phyloP scores from a whole-genome alignment of 192 early-diverging fungal genomes.

The Rhizoclosmatium sp. region DNA sequence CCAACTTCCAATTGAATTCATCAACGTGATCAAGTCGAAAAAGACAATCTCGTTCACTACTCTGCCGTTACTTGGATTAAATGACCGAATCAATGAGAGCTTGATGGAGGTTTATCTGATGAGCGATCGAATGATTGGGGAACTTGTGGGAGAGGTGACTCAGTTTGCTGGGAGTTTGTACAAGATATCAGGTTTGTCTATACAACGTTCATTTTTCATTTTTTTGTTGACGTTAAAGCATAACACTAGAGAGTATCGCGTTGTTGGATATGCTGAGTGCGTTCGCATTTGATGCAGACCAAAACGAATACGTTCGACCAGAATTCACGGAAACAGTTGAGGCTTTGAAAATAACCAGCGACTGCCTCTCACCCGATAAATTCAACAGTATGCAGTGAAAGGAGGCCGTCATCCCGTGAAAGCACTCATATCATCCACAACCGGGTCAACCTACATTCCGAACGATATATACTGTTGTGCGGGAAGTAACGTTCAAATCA shows the following conservation, averaged over 20 bases:
- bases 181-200: conserved; percentile 65
- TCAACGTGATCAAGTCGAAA: conserved; percentile 75
- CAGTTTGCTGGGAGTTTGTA: conserved; percentile 70
- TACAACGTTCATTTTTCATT: not conserved
- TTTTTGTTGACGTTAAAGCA: not conserved
- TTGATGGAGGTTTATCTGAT: conserved; percentile 73
- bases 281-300: conserved; percentile 63
- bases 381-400: conserved; percentile 70
- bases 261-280: conserved; percentile 80
- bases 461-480: conserved; percentile 74
- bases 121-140: conserved; percentile 54
- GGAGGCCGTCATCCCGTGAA: conserved; percentile 79
- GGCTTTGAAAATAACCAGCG: not conserved
- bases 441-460: conserved; percentile 63
- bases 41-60: conserved; percentile 75
- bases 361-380: not conserved
- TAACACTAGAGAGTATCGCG: conserved; percentile 59
- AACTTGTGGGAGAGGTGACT: conserved; percentile 63
- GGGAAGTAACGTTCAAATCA: conserved; percentile 71
- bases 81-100: conserved; percentile 82
- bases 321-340: conserved; percentile 74
- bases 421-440: conserved; percentile 46
- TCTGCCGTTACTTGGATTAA: conserved; percentile 80
- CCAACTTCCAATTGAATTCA: conserved; percentile 70
- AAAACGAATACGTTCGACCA: conserved; percentile 61